Percentiles rank a stretch among this genome's conserved stretches.
Evolutionary conservation across 2,329 filamentous ascomycete species (phyloP).

Genomic region (Arthrinium phaeospermum): DNA sequence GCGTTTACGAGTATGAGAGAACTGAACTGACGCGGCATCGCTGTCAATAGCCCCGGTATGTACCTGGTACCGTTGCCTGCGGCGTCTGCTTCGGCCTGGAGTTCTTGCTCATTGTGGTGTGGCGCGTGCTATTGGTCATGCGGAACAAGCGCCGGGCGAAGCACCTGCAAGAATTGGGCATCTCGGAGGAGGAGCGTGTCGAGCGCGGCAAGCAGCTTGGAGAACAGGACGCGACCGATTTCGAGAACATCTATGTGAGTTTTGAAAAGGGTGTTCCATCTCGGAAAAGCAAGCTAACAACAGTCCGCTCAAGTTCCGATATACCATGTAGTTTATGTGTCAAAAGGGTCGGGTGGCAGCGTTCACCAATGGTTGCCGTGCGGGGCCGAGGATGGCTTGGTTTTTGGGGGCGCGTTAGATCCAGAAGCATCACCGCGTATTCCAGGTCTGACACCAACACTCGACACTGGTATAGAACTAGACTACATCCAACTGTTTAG

Average conservation of each 20-base stretch:
- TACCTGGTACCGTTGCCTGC: conserved; percentile 47
- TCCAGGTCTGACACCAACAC: background rate
- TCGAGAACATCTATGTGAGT: conserved; percentile 45
- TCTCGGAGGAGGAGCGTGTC: conserved; percentile 42
- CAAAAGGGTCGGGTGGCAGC: too few relatives aligned
- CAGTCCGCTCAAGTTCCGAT: conserved; percentile 15
- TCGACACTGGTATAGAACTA: background rate
- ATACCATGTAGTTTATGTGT: conserved; percentile 17
- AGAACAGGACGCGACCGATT: conserved; percentile 44
- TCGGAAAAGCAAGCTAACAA: background rate
- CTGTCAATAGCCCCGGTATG: conserved; percentile 44
- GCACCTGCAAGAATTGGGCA: conserved; percentile 35
- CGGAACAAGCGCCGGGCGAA: conserved; percentile 45
- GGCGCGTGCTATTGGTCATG: conserved; percentile 47
- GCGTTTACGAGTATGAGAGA: background rate
- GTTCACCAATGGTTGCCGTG: background rate
- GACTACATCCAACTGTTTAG: background rate
- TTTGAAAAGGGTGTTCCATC: background rate
- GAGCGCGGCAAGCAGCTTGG: conserved; percentile 40
- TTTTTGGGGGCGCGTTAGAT: background rate
- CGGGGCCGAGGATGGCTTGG: background rate
- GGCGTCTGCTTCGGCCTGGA: conserved; percentile 45
- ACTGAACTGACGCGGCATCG: background rate
- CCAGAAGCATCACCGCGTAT: background rate
- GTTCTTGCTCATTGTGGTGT: conserved; percentile 44